Percentiles rank a stretch among this genome's conserved stretches.
Conservation (phyloP, 108 stramenopile species). For the Stephanodiscus minutulus region DNA sequence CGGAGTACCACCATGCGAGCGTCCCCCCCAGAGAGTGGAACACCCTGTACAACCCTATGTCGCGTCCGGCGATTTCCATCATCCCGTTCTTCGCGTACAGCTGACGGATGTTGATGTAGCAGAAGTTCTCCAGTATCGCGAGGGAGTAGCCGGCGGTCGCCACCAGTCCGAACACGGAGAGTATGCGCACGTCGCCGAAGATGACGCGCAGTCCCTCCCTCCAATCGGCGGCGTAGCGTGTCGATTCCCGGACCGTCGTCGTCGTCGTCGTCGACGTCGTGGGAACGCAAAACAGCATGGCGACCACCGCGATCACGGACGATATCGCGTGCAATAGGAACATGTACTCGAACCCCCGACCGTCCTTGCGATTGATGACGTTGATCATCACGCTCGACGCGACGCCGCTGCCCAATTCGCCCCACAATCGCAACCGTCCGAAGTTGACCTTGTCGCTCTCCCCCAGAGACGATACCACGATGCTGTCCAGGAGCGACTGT, state of each 20-base stretch:
- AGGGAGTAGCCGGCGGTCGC: slow-evolving; percentile 26
- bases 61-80: slow-evolving; percentile 20
- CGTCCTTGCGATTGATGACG: slow-evolving; percentile 14
- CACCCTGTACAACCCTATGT: slow-evolving; percentile 32
- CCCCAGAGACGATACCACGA: slow-evolving; percentile 71
- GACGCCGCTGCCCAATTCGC: slow-evolving; percentile 93
- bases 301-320: slow-evolving; percentile 18
- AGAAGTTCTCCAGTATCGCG: slow-evolving; percentile 42
- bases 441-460: slow-evolving; percentile 70
- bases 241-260: background rate
- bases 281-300: slow-evolving; percentile 26
- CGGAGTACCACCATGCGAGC: slow-evolving; percentile 36
- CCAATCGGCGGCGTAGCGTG: slow-evolving; percentile 16
- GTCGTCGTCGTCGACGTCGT: background rate
- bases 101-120: slow-evolving; percentile 42
- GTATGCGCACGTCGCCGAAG: slow-evolving; percentile 22
- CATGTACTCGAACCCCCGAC: slow-evolving; percentile 25
- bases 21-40: slow-evolving; percentile 31
- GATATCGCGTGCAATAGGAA: slow-evolving; percentile 37
- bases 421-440: slow-evolving; percentile 90
- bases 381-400: slow-evolving; percentile 39
- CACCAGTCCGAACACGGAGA: slow-evolving; percentile 32
- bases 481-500: slow-evolving; percentile 85
- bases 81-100: slow-evolving; percentile 23
- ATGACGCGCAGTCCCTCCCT: slow-evolving; percentile 21